Evolutionary conservation across 352 stramenopile species (phyloP).

Genomic region (Phytophthora nicotianae): DNA sequence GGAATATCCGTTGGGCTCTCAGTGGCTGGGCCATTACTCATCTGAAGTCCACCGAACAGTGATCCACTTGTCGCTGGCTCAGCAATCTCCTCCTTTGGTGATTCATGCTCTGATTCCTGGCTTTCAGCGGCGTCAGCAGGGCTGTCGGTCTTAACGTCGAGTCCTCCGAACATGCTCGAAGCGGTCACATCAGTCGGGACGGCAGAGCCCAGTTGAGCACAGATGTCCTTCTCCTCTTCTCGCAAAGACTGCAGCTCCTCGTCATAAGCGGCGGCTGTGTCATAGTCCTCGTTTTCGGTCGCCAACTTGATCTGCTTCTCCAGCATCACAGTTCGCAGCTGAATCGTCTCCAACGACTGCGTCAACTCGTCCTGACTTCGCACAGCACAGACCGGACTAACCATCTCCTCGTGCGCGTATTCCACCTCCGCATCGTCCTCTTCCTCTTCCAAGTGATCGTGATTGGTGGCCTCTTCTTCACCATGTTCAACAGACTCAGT

Average conservation of each 20-base stretch:
- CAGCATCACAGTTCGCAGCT: constrained; percentile 57
- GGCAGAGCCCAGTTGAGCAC: constrained; percentile 27
- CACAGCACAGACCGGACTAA: constrained; percentile 39
- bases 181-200: constrained; percentile 7
- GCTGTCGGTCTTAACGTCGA: constrained; percentile 24
- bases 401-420: constrained; percentile 39
- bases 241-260: constrained; percentile 66
- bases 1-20: constrained; percentile 14
- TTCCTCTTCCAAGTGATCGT: constrained; percentile 31
- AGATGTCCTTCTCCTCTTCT: constrained; percentile 50
- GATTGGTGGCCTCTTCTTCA: constrained; percentile 20
- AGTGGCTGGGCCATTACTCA: constrained; percentile 28
- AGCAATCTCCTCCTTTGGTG: constrained; percentile 8
- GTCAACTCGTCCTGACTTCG: constrained; percentile 41
- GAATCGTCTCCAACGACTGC: constrained; percentile 48
- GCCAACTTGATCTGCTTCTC: constrained; percentile 71
- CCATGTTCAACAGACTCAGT: constrained; percentile 13
- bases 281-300: constrained; percentile 76
- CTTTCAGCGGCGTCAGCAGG: constrained; percentile 1
- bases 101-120: constrained; percentile 9
- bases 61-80: constrained; percentile 13
- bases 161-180: constrained; percentile 38
- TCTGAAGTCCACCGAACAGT: constrained; percentile 50
- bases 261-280: constrained; percentile 61
- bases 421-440: constrained; percentile 31